Base-by-base conservation (phyloP, 108 stramenopile genomes). In the Discostella pseudostelligera region DNA sequence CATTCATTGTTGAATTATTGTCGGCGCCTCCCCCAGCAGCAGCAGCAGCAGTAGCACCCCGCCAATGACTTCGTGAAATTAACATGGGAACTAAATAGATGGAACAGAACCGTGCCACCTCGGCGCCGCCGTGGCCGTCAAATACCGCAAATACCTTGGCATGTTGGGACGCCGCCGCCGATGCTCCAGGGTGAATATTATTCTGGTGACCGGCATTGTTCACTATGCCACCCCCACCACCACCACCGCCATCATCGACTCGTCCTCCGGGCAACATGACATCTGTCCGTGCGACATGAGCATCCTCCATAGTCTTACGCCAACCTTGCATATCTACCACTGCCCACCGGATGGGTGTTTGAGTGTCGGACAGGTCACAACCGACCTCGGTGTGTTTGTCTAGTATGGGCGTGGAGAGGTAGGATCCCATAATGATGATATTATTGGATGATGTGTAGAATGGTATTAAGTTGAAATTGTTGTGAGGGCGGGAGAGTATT, bases 291-390 rank as follows among this genome's bases (percentile, higher is more conserved):
- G 96, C 90, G 13, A 97, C 78, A 71, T 99, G 98, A 3, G 97
- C 94, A 72, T 99, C 98, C 73, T 99, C 98, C 98, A 97, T 97
- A 74, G 78, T 75, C 59, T 94, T 96, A 56, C 98, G 81, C 98
- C 98, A 99, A 4, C 98, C 98, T 65, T 97, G 94, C 96, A 96
- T 96, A 62, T 91, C 89, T 4, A 87, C 86, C 1, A 90, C 88
- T 35, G 80, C 84, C 87, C 89, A 94, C 32, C 71, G 59, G 20
- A 86, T 67, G 29, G 93, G 84, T 5, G 70, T 46, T 12, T 59
- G 51, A 4, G 62, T 46, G 14, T 80, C 68, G 28, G 54, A 51
- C 25, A 78, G 13, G 35, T 81, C 74, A 37, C 46, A 36, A 2
- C 81, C 83, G n/a, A 69, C 79, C 54, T 79, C 65, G 25, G 69